Conservation (phyloP, 2,329 filamentous ascomycete genomes). For the Colletotrichum kahawae region DNA sequence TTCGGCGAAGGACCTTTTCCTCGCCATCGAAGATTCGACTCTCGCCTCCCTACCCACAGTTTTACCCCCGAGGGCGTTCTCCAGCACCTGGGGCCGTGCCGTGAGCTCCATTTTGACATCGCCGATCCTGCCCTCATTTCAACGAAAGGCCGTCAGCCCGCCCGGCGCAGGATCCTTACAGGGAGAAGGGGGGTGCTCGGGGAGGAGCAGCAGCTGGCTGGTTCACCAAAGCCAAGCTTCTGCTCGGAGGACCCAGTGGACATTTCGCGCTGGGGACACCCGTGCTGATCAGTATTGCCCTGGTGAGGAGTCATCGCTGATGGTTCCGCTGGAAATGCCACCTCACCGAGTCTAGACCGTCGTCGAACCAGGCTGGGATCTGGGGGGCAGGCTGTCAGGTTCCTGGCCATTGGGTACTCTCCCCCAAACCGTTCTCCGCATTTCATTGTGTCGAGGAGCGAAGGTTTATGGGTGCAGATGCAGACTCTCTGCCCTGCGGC, state of each 20-base stretch:
- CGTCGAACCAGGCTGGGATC: neutral
- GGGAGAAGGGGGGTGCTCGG: slow-evolving; percentile 5
- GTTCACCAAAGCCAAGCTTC: neutral
- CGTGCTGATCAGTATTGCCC: neutral
- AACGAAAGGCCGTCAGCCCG: neutral
- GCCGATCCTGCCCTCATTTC: neutral
- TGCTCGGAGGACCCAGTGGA: neutral
- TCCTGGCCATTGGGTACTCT: neutral
- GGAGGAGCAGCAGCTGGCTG: neutral
- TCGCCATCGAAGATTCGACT: neutral
- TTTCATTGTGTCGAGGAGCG: neutral
- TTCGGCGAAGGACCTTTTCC: neutral
- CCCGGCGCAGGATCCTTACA: neutral
- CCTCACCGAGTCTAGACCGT: slow-evolving; percentile 7
- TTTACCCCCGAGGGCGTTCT: neutral
- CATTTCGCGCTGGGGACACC: neutral
- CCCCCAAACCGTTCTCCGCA: neutral
- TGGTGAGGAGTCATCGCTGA: neutral
- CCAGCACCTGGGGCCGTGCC: neutral
- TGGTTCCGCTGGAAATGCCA: neutral
- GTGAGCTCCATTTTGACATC: neutral
- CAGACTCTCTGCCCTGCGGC: neutral
- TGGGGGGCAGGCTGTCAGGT: neutral
- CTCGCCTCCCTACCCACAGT: neutral
- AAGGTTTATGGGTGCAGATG: neutral